Evolutionary conservation across 352 stramenopile species (phyloP), one percentile per base, ranked within the genome.

Genomic region (Globisporangium takayamanum): DNA sequence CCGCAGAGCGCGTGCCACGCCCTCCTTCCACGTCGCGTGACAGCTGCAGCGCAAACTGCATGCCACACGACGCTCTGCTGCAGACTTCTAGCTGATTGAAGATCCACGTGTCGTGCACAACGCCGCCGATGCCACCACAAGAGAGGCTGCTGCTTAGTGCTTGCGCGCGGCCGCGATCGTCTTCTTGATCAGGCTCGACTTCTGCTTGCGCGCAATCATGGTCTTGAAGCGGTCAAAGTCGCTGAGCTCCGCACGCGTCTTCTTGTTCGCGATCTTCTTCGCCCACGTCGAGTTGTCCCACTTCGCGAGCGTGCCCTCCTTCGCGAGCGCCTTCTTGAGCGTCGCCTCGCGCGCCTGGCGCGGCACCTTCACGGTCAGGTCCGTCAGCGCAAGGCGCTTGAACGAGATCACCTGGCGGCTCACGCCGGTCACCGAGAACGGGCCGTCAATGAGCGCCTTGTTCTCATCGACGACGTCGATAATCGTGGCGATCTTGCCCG

Each of bases 211-310:
- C 48, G 97, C 97, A 70, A 99, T 96, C 96, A 98, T 99, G 63
- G 98, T 85, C 93, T 99, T 99, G 84, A 99, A 99, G 73, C 97
- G 89, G 72, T 98, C 95, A 68, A 99, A 99, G 87, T 99, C 98
- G 64, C 72, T 96, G 26, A 99, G 81, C 63, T 74, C 73, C 39
- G 89, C 90, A 63, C 97, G 95, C 60, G 88, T 98, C 74, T 97
- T 97, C 89, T 98, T 99, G 68, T 88, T 87, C 42, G 85, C 86
- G 56, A 99, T 81, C 87, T 99, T 99, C 91, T 99, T 99, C 66
- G 95, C 96, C 96, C 97, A 99, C 45, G 80, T 89, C 36, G 90
- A 94, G 53, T 73, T 76, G 69, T 98, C 89, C 97, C 97, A 99
- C 77, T 98, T 98, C 47, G 86, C 84, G 56, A 97, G 61, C 53